Conservation (phyloP, 108 stramenopile species). For the Pseudonitzschia pungens region DNA sequence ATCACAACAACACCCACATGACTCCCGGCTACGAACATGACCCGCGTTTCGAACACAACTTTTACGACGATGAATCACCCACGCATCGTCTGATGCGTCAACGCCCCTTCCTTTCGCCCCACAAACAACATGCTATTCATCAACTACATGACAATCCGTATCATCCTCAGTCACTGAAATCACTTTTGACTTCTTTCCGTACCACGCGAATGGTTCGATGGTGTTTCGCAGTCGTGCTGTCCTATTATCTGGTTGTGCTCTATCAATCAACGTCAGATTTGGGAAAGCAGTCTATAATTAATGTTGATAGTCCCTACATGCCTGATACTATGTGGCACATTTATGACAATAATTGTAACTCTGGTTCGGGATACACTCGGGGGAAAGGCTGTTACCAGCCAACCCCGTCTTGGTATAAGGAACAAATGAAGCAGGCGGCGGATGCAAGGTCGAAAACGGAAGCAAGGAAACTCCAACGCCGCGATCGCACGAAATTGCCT, state of each 20-base stretch:
- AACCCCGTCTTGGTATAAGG: not conserved
- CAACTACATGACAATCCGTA: conserved; percentile 6
- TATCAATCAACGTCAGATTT: conserved; percentile 1
- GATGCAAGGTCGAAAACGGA: not conserved
- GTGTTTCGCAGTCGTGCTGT: not conserved
- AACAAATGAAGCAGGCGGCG: not conserved
- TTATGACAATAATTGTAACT: not conserved
- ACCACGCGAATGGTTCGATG: conserved; percentile 8
- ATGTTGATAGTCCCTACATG: not conserved
- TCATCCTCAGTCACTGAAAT: not conserved
- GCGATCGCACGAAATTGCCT: conserved; percentile 4
- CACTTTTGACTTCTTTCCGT: not conserved
- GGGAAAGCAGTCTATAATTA: not conserved
- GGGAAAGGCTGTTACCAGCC: not conserved
- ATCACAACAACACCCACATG: not conserved
- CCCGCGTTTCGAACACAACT: not conserved
- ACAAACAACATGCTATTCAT: not conserved
- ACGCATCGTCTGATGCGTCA: conserved; percentile 7
- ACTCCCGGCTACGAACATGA: not conserved
- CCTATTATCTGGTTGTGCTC: not conserved
- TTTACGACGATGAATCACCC: conserved; percentile 20
- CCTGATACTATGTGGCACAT: not conserved
- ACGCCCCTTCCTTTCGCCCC: not conserved
- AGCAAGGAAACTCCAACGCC: not conserved
- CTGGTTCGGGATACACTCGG: not conserved